Evolutionary conservation across 2,329 filamentous ascomycete species (phyloP).

Genomic region (Pestalotiopsis sp.): DNA sequence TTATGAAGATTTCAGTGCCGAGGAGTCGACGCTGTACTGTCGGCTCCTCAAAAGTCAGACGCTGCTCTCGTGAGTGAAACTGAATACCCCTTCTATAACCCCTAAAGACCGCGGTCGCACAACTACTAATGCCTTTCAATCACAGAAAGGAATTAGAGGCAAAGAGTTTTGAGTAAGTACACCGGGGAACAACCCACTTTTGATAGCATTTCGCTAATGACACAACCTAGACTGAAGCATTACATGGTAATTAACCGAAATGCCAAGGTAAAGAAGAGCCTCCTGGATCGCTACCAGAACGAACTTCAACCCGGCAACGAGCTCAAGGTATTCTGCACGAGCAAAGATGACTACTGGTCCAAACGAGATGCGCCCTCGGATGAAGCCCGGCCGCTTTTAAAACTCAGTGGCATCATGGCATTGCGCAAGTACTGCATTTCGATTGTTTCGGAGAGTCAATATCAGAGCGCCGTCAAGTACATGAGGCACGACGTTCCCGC

Average conservation of each 20-base stretch:
- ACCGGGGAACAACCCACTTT: background rate
- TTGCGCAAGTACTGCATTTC: constrained; percentile 47
- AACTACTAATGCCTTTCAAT: background rate
- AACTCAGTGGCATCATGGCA: constrained; percentile 44
- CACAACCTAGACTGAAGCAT: constrained; percentile 23
- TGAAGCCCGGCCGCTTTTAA: constrained; percentile 34
- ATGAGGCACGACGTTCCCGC: constrained; percentile 44
- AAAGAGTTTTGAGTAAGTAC: background rate
- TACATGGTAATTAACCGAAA: constrained; percentile 44
- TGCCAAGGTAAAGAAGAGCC: constrained; percentile 28
- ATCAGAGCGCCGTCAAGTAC: constrained; percentile 37
- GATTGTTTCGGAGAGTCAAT: constrained; percentile 46
- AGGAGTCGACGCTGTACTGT: constrained; percentile 14
- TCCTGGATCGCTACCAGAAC: constrained; percentile 32
- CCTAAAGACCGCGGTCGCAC: background rate
- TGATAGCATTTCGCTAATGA: background rate
- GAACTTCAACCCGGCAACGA: constrained; percentile 21
- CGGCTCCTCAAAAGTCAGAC: background rate
- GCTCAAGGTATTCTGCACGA: constrained; percentile 45
- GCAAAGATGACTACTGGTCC: constrained; percentile 46
- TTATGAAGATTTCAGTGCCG: constrained; percentile 8
- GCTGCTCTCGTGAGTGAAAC: constrained; percentile 1
- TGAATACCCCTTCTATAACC: constrained; percentile 11
- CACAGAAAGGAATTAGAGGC: background rate
- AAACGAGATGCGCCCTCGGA: constrained; percentile 30